Percentiles rank a stretch among this genome's conserved stretches.
Evolutionary conservation across 345 rosid species (phyloP).

Genomic region (Draba incana): DNA sequence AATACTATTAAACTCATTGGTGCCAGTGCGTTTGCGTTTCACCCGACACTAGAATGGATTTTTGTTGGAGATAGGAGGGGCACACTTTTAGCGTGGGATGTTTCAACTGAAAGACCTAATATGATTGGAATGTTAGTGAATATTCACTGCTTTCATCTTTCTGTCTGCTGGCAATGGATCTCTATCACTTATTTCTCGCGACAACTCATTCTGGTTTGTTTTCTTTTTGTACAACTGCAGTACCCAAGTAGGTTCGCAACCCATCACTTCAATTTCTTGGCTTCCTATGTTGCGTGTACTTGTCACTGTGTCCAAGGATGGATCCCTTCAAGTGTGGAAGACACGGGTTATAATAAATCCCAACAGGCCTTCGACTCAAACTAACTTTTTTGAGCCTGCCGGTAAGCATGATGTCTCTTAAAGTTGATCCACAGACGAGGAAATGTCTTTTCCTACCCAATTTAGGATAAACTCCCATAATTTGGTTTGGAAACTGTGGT

Average conservation of each 20-base stretch:
- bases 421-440: conserved; percentile 9
- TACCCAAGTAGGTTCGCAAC: conserved; percentile 92
- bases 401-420: conserved; percentile 48
- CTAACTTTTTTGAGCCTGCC: conserved; percentile 92
- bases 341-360: conserved; percentile 78
- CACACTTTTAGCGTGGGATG: conserved; percentile 97
- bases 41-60: conserved; percentile 92
- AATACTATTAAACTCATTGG: conserved; percentile 92
- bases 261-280: conserved; percentile 91
- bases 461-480: neutral
- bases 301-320: conserved; percentile 89
- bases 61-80: conserved; percentile 99
- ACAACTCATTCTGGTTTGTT: conserved; percentile 3
- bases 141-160: neutral
- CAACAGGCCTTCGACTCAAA: conserved; percentile 87
- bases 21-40: conserved; percentile 95
- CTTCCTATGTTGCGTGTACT: conserved; percentile 77
- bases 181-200: neutral
- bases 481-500: conserved; percentile 22
- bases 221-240: conserved; percentile 46
- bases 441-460: conserved; percentile 12
- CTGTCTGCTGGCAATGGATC: neutral
- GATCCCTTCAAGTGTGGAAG: conserved; percentile 93
- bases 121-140: conserved; percentile 93
- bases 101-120: conserved; percentile 93